Conservation (phyloP, 257 asterid species). For the Cordia subcordata region DNA sequence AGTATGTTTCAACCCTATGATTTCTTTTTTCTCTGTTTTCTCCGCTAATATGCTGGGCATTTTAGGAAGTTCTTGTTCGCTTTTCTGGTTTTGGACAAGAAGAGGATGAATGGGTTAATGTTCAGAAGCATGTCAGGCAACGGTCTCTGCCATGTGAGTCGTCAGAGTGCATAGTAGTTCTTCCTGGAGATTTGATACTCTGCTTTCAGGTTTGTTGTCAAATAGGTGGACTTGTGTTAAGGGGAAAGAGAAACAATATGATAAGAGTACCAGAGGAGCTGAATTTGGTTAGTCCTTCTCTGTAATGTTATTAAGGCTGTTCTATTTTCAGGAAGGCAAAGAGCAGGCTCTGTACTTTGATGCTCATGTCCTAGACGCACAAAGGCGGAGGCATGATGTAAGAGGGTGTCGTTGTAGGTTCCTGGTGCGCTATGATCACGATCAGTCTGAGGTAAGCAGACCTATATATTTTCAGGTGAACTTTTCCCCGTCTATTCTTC, state of each 20-base stretch:
- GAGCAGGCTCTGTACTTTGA: conserved; percentile 97
- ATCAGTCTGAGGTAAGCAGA: conserved; percentile 74
- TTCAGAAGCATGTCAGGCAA: conserved; percentile 77
- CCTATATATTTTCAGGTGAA: not conserved
- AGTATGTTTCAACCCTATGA: not conserved
- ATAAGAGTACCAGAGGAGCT: not conserved
- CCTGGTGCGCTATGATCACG: conserved; percentile 93
- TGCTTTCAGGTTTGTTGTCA: conserved; percentile 82
- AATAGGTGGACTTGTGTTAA: not conserved
- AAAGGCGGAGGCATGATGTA: conserved; percentile 92
- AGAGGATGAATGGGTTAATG: conserved; percentile 96
- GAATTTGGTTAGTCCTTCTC: not conserved
- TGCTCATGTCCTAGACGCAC: conserved; percentile 96
- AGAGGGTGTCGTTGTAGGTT: conserved; percentile 99
- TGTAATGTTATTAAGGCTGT: conserved; percentile 4
- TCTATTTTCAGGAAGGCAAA: conserved; percentile 76
- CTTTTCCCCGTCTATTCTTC: not conserved
- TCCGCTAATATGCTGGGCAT: conserved; percentile 2
- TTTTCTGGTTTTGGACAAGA: conserved; percentile 94
- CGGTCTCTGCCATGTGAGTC: conserved; percentile 97
- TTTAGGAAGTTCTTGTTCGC: conserved; percentile 93
- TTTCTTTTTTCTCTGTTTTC: not conserved
- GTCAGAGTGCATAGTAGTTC: conserved; percentile 85
- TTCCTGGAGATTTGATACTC: conserved; percentile 74
- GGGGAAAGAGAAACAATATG: not conserved